These are phyloP conservation scores for Chaetomidium leptoderma DNA, from an alignment of 495 filamentous ascomycete genomes.

Conservation along the genomic window DNA sequence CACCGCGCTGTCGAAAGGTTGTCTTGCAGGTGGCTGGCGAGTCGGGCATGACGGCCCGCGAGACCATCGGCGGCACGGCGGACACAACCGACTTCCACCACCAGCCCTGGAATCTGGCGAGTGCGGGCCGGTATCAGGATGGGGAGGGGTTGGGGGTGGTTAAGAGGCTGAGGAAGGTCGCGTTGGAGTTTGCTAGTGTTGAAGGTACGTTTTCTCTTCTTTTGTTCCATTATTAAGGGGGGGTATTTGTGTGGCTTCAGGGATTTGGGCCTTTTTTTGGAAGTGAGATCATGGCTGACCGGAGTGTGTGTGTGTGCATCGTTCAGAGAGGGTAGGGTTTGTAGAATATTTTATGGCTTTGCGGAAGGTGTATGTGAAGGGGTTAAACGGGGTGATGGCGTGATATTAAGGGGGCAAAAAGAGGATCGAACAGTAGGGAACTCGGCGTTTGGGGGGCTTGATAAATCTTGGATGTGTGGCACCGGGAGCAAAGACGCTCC, in stretches of 20 bases:
- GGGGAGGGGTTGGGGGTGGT: constrained; percentile 5
- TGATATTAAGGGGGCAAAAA: too few relatives aligned
- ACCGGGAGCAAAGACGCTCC: too few relatives aligned
- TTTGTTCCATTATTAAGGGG: neutral
- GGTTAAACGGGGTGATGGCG: too few relatives aligned
- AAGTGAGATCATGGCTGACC: neutral
- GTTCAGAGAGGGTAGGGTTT: constrained; percentile 8
- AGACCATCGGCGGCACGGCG: neutral
- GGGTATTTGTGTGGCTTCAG: too few relatives aligned
- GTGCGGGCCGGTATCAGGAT: constrained; percentile 17
- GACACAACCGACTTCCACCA: too few relatives aligned
- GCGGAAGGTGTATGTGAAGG: constrained; percentile 5
- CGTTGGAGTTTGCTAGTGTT: constrained; percentile 13
- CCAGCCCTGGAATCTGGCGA: constrained; percentile 15
- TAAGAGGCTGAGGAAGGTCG: constrained; percentile 17
- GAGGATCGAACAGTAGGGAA: too few relatives aligned
- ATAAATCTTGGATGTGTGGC: too few relatives aligned
- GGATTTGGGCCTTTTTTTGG: too few relatives aligned
- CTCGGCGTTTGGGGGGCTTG: too few relatives aligned
- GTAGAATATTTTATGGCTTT: constrained; percentile 8
- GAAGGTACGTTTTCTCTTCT: constrained; percentile 12
- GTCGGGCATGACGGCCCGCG: neutral
- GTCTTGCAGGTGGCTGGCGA: neutral
- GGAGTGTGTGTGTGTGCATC: neutral
- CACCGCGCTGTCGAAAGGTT: constrained; percentile 3